Conservation (phyloP, 352 stramenopile genomes). For the Phytophthora agathidicida region DNA sequence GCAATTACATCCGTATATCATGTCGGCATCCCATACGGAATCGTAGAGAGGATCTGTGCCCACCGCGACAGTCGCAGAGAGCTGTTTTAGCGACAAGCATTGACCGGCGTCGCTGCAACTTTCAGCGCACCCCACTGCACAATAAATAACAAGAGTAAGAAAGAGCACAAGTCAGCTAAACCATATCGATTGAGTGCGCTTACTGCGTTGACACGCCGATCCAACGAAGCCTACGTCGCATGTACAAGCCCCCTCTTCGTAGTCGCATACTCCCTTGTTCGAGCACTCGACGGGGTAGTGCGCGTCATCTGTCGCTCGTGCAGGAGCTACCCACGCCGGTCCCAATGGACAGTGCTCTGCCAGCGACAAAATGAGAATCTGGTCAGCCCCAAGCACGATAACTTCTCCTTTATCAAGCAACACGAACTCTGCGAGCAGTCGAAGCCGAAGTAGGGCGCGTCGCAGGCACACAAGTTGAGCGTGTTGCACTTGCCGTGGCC, state of each 20-base stretch:
- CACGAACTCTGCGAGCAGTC: conserved; percentile 68
- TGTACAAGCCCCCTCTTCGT: conserved; percentile 48
- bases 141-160: not conserved
- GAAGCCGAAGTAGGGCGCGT: conserved; percentile 55
- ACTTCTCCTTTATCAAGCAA: not conserved
- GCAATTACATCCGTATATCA: conserved; percentile 91
- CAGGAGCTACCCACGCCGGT: conserved; percentile 61
- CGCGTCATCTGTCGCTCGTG: conserved; percentile 53
- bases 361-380: too few relatives aligned
- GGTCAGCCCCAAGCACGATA: not conserved
- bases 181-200: conserved; percentile 2
- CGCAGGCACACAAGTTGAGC: conserved; percentile 59
- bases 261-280: conserved; percentile 75
- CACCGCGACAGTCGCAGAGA: conserved; percentile 51
- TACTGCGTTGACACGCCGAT: conserved; percentile 71
- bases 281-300: conserved; percentile 80
- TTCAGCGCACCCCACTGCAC: conserved; percentile 56
- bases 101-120: conserved; percentile 51
- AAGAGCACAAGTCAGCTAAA: too few relatives aligned
- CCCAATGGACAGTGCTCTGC: conserved; percentile 56
- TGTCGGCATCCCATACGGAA: conserved; percentile 64
- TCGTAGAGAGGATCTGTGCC: conserved; percentile 62
- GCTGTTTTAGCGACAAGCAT: conserved; percentile 73
- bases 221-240: conserved; percentile 80
- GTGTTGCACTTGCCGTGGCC: conserved; percentile 56